phyloP scores from a whole-genome alignment of 2,329 filamentous ascomycete genomes.

The Cladophialophora immunda region DNA sequence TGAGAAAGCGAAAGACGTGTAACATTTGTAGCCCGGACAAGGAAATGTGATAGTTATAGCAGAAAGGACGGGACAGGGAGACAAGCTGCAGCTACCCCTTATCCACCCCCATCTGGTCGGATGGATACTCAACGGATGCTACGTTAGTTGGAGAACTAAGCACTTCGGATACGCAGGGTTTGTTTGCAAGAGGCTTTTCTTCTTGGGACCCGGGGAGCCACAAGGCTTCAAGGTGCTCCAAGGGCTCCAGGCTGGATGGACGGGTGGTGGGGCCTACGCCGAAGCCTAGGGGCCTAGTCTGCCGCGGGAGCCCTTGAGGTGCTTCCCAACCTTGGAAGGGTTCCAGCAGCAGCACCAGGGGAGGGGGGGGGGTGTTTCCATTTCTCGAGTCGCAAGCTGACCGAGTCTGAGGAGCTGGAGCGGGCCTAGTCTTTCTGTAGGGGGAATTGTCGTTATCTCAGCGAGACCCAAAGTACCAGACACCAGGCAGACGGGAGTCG shows the following conservation, averaged over 20 bases:
- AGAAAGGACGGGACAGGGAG: conserved; percentile 20
- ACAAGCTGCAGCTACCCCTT: conserved; percentile 28
- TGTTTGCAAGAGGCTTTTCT: conserved; percentile 29
- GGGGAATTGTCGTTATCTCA: conserved; percentile 6
- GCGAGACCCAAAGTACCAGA: not conserved
- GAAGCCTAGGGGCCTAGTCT: conserved; percentile 16
- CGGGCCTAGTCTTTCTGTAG: conserved; percentile 8
- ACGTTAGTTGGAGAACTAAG: conserved; percentile 13
- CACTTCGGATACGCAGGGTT: conserved; percentile 28
- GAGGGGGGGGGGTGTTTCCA: conserved; percentile 16
- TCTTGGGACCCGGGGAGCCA: conserved; percentile 31
- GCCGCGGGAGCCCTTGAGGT: conserved; percentile 15
- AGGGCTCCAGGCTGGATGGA: conserved; percentile 9
- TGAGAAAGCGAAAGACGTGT: conserved; percentile 22
- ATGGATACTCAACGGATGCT: conserved; percentile 23
- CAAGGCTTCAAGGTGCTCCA: conserved; percentile 31
- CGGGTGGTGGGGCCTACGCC: conserved; percentile 35
- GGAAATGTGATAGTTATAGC: conserved; percentile 31
- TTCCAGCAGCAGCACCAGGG: conserved; percentile 1
- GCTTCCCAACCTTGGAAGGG: conserved; percentile 9
- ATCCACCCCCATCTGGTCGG: conserved; percentile 29
- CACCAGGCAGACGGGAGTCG: conserved; percentile 10
- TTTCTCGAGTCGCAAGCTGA: conserved; percentile 20
- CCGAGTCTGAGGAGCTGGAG: conserved; percentile 13
- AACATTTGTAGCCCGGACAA: conserved; percentile 20